Percentiles rank a stretch among this genome's conserved stretches.
These are phyloP conservation scores for Citrullus colocynthis DNA, from an alignment of 306 rosid genomes.

Conservation along the genomic window DNA sequence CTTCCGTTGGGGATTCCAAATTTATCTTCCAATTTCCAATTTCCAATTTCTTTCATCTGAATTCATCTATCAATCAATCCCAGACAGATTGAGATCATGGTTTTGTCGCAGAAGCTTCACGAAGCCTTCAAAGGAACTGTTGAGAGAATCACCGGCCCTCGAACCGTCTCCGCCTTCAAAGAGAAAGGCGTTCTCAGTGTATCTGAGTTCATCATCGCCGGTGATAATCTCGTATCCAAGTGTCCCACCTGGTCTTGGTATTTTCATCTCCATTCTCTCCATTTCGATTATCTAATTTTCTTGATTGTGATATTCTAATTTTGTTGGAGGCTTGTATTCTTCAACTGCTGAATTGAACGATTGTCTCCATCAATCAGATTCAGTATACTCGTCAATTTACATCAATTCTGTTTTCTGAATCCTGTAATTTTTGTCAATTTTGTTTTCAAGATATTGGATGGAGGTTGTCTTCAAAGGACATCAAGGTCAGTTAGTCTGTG, in stretches of 20 bases:
- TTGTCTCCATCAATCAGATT: not conserved
- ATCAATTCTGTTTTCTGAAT: not conserved
- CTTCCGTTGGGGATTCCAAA: not conserved
- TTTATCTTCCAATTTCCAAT: not conserved
- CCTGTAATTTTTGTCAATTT: not conserved
- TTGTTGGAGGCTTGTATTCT: not conserved
- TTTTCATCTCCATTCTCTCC: not conserved
- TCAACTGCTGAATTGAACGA: not conserved
- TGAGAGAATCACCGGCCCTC: slow-evolving; percentile 84
- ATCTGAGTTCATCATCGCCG: slow-evolving; percentile 74
- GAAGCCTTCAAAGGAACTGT: slow-evolving; percentile 97
- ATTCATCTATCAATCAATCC: not conserved
- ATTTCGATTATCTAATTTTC: not conserved
- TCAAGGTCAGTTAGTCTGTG: not conserved
- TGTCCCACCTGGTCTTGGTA: slow-evolving; percentile 99
- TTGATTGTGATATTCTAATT: not conserved
- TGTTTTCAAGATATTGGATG: not conserved
- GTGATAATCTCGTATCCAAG: slow-evolving; percentile 94
- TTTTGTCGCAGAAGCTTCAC: slow-evolving; percentile 82
- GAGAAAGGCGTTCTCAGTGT: slow-evolving; percentile 97
- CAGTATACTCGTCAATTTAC: not conserved
- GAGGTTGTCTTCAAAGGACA: not conserved
- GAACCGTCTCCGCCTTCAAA: slow-evolving; percentile 93
- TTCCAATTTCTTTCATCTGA: not conserved
- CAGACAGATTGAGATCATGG: slow-evolving; percentile 30